phyloP scores from a whole-genome alignment of 2,329 filamentous ascomycete genomes.

The Didymella pomorum region DNA sequence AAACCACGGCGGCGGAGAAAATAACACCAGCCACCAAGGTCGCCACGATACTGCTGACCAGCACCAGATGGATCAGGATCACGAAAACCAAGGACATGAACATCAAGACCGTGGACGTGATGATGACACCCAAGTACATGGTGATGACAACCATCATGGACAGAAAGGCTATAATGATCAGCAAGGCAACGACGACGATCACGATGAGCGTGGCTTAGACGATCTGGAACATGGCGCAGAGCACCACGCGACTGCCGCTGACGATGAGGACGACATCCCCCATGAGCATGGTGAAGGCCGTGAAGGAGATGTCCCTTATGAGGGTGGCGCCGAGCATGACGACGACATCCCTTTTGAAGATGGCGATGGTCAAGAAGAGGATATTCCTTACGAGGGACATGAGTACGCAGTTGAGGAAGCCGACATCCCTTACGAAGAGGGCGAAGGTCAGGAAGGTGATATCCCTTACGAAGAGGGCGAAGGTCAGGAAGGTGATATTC shows the following conservation, averaged over 20 bases:
- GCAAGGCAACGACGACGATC: neutral
- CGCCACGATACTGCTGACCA: slow-evolving; percentile 1
- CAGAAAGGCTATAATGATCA: slow-evolving; percentile 1
- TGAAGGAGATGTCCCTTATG: neutral
- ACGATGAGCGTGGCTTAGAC: slow-evolving; percentile 1
- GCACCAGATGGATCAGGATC: neutral
- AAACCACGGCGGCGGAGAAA: neutral
- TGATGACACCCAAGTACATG: too few species aligned
- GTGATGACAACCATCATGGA: too few species aligned
- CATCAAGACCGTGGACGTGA: too few species aligned
- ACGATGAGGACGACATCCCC: neutral
- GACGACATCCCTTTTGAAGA: slow-evolving; percentile 1
- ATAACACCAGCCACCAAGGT: neutral
- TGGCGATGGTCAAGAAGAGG: neutral
- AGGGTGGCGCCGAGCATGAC: neutral
- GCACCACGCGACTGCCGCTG: neutral
- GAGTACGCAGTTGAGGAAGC: too few species aligned
- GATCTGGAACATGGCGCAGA: slow-evolving; percentile 1
- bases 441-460: too few species aligned
- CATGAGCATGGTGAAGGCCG: too few species aligned
- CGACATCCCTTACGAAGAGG: too few species aligned
- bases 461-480: too few species aligned
- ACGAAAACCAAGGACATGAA: too few species aligned
- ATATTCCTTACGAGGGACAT: too few species aligned
- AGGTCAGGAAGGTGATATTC: too few species aligned